Evolutionary conservation across 2,329 filamentous ascomycete species (phyloP).

Genomic region (Ophiosphaerella korrae): DNA sequence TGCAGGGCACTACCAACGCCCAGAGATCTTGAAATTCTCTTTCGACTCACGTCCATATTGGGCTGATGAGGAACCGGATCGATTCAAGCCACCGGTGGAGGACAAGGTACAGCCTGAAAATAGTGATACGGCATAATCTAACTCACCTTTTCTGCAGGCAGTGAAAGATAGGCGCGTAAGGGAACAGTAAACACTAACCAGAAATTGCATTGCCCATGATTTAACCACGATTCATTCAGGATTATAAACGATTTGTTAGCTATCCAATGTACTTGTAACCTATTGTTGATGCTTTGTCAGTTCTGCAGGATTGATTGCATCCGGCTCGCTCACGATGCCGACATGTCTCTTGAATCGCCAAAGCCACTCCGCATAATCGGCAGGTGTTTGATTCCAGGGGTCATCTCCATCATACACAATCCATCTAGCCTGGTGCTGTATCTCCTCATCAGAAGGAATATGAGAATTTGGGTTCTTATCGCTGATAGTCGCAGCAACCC

Average conservation of each 20-base stretch:
- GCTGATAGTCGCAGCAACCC: conserved; percentile 31
- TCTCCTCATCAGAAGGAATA: conserved; percentile 35
- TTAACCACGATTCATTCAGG: neutral
- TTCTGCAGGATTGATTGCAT: neutral
- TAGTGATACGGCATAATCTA: too few species aligned
- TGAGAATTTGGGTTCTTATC: conserved; percentile 27
- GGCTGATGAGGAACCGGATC: conserved; percentile 38
- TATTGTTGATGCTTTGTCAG: neutral
- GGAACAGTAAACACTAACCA: too few species aligned
- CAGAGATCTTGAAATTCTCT: conserved; percentile 42
- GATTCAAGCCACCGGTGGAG: conserved; percentile 23
- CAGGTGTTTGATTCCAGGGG: conserved; percentile 46
- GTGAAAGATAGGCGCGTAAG: too few species aligned
- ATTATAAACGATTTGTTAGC: neutral
- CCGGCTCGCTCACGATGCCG: conserved; percentile 12
- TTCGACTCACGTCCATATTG: conserved; percentile 37
- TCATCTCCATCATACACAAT: conserved; percentile 43
- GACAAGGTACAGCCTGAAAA: neutral
- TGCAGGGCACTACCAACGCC: conserved; percentile 44
- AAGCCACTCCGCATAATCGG: conserved; percentile 41
- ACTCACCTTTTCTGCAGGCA: too few species aligned
- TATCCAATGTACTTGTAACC: neutral
- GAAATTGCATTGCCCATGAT: too few species aligned
- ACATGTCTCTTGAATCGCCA: conserved; percentile 35
- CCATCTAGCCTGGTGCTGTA: conserved; percentile 40